Percentiles rank a stretch among this genome's conserved stretches.
These are phyloP conservation scores for Crithidia bombi DNA, from an alignment of 208 protist species.

Conservation along the genomic window DNA sequence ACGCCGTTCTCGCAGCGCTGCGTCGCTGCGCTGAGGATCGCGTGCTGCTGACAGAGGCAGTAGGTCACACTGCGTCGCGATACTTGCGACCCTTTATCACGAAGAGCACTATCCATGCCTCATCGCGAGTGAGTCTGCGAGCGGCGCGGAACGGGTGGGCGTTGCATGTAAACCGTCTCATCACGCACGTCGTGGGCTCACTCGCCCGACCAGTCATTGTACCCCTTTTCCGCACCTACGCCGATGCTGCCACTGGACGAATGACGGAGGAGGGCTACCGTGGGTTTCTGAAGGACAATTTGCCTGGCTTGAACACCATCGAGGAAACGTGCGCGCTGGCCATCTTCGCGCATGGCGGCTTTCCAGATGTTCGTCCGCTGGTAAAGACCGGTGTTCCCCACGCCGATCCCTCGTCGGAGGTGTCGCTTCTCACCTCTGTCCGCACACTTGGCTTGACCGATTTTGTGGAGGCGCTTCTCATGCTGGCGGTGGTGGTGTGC, in stretches of 20 bases:
- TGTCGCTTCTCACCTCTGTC: constrained; percentile 1
- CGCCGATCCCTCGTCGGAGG: not conserved
- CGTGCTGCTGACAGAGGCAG: constrained; percentile 62
- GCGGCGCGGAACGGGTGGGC: constrained; percentile 68
- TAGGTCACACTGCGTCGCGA: constrained; percentile 59
- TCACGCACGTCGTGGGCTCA: constrained; percentile 67
- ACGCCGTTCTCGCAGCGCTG: constrained; percentile 42
- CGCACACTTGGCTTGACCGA: constrained; percentile 56
- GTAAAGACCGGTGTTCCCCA: constrained; percentile 20
- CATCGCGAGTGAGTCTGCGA: constrained; percentile 57
- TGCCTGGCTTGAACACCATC: constrained; percentile 49
- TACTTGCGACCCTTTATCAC: constrained; percentile 73
- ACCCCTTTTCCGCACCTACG: constrained; percentile 71
- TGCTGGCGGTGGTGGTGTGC: constrained; percentile 84
- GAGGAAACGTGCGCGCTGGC: constrained; percentile 57
- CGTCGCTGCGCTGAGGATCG: constrained; percentile 71
- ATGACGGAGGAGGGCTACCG: constrained; percentile 59
- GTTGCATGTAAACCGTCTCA: constrained; percentile 58
- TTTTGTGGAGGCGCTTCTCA: constrained; percentile 82
- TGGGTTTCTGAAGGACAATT: constrained; percentile 56
- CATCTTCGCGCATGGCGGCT: constrained; percentile 71
- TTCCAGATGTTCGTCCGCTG: constrained; percentile 52
- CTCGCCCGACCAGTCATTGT: constrained; percentile 53
- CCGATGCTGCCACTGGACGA: constrained; percentile 32
- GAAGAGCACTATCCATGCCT: constrained; percentile 51